These are phyloP conservation scores for Chytriomyces sp. DNA, from an alignment of 192 early-diverging fungal species.

Conservation along the genomic window DNA sequence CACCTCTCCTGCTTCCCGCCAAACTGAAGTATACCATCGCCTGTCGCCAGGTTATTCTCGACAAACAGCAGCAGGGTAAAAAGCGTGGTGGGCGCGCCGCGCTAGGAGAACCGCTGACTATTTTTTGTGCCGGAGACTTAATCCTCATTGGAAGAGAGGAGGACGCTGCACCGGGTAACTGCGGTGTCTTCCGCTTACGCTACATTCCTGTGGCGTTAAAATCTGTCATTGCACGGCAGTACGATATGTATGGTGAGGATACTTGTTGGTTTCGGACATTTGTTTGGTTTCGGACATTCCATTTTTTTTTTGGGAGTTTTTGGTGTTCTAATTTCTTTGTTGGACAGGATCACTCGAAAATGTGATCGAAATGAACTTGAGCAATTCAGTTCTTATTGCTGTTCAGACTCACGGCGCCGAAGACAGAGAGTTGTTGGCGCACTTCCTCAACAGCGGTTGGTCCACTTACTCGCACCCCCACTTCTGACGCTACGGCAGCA, in stretches of 20 bases:
- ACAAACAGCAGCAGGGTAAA: neutral
- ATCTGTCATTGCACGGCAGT: neutral
- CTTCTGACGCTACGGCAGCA: neutral
- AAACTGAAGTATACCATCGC: neutral
- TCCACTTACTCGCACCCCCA: neutral
- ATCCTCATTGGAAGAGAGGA: neutral
- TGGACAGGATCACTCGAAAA: constrained; percentile 1
- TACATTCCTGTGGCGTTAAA: constrained; percentile 17
- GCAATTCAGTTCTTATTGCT: neutral
- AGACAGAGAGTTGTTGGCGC: neutral
- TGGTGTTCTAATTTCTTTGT: neutral
- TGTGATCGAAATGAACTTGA: constrained; percentile 14
- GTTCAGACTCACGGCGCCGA: neutral
- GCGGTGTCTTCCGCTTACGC: neutral
- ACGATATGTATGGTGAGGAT: constrained; percentile 1
- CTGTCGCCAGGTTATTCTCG: neutral
- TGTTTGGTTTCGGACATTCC: too few species aligned
- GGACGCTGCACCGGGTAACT: neutral
- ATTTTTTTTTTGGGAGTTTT: too few species aligned
- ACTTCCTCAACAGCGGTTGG: neutral
- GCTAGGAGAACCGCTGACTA: neutral
- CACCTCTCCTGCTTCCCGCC: constrained; percentile 4
- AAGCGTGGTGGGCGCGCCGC: neutral
- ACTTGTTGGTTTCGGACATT: too few species aligned
- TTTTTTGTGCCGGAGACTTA: neutral